A percentile compares a stretch with the other conserved stretches of the same genome.
These are phyloP conservation scores for Crassisporium funariophilum DNA, from an alignment of 768 basidiomycete genomes.

Conservation along the genomic window DNA sequence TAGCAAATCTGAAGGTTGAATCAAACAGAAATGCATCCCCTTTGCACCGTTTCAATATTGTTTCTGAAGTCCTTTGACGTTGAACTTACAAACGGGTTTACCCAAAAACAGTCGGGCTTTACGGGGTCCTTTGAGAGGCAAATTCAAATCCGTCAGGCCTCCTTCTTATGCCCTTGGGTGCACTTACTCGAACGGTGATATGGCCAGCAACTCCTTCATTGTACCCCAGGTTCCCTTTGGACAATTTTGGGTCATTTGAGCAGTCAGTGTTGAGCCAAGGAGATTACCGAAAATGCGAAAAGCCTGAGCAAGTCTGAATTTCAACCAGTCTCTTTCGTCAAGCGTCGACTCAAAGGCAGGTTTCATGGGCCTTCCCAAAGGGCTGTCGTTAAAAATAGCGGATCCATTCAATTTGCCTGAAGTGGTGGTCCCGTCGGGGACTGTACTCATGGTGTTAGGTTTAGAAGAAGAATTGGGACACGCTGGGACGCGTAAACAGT, in stretches of 20 bases:
- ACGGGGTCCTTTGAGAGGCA: slow-evolving; percentile 36
- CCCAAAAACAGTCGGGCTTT: slow-evolving; percentile 46
- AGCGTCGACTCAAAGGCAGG: slow-evolving; percentile 35
- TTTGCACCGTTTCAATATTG: slow-evolving; percentile 11
- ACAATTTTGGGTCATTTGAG: neutral
- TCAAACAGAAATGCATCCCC: slow-evolving; percentile 48
- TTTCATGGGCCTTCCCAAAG: too few species aligned
- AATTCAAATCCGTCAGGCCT: neutral
- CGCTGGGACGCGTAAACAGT: too few species aligned
- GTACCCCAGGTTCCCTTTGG: slow-evolving; percentile 40
- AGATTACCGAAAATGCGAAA: slow-evolving; percentile 45
- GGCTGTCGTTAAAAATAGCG: too few species aligned
- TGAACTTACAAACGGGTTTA: slow-evolving; percentile 47
- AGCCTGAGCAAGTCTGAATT: slow-evolving; percentile 48
- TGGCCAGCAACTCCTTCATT: slow-evolving; percentile 53
- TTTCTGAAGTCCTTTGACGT: too few species aligned
- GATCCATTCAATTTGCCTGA: too few species aligned
- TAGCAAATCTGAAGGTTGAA: slow-evolving; percentile 45
- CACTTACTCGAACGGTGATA: slow-evolving; percentile 46
- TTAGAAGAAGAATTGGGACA: too few species aligned
- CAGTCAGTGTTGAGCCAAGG: neutral
- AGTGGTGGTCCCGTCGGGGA: too few species aligned
- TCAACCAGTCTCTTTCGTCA: slow-evolving; percentile 43
- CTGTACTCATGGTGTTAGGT: too few species aligned
- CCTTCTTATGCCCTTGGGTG: too few species aligned